phyloP scores from a whole-genome alignment of 1,284 basidiomycete genomes.

The Xerocomus cyaneibrunnescens region DNA sequence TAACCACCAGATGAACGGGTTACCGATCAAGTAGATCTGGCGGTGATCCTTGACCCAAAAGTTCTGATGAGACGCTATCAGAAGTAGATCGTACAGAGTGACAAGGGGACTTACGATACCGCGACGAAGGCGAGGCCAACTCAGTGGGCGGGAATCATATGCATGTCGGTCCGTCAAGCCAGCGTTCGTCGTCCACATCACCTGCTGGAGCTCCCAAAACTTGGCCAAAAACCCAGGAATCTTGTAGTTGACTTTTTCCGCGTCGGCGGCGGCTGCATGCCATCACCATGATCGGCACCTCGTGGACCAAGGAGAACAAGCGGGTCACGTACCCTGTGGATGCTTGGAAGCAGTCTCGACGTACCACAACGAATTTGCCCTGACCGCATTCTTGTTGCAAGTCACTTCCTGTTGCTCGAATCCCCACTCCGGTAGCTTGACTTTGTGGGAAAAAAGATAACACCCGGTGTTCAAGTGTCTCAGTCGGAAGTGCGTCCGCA shows the following conservation, averaged over 20 bases:
- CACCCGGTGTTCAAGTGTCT: conserved; percentile 88
- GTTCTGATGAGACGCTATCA: conserved; percentile 52
- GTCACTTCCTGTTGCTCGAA: conserved; percentile 99
- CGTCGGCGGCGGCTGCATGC: conserved; percentile 60
- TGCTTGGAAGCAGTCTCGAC: conserved; percentile 83
- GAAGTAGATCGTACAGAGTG: background rate
- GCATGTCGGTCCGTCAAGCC: conserved; percentile 93
- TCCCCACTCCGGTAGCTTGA: conserved; percentile 97
- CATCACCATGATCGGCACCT: conserved; percentile 1
- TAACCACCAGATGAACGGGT: conserved; percentile 91
- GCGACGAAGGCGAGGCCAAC: conserved; percentile 87
- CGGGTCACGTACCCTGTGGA: conserved; percentile 59
- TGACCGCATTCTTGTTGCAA: conserved; percentile 95
- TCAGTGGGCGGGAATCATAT: conserved; percentile 89
- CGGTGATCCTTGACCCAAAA: conserved; percentile 98
- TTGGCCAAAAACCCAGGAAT: conserved; percentile 86
- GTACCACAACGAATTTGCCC: conserved; percentile 92
- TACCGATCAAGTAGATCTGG: conserved; percentile 95
- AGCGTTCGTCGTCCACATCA: conserved; percentile 99
- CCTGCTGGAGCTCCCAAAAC: conserved; percentile 89
- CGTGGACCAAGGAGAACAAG: background rate
- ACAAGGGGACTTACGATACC: conserved; percentile 77
- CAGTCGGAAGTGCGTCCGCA: conserved; percentile 84
- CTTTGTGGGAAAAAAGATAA: conserved; percentile 97
- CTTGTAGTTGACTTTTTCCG: conserved; percentile 86